Percentiles rank a stretch among this genome's conserved stretches.
These are phyloP conservation scores for Dillenia turbinata DNA, from an alignment of 164 flowering plant genomes.

Conservation along the genomic window DNA sequence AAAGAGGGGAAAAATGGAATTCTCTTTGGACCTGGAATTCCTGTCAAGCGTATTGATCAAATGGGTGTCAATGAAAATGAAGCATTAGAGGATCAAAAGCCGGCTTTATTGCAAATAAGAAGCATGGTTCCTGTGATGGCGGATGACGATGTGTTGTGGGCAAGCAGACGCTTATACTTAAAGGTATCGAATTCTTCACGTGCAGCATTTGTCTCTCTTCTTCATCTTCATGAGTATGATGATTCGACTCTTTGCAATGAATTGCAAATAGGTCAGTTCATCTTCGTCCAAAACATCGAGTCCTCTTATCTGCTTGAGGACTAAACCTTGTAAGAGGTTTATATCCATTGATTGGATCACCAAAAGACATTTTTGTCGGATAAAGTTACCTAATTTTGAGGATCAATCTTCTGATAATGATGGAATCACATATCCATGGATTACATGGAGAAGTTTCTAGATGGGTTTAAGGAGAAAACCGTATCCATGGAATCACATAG, in stretches of 20 bases:
- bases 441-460: conserved; percentile 43
- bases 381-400: neutral
- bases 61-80: conserved; percentile 27
- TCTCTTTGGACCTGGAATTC: conserved; percentile 44
- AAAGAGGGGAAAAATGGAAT: neutral
- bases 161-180: conserved; percentile 62
- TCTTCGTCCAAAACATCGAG: conserved; percentile 50
- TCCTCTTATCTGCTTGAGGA: conserved; percentile 44
- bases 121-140: conserved; percentile 59
- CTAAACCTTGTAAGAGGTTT: conserved; percentile 53
- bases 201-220: conserved; percentile 52
- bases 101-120: conserved; percentile 49
- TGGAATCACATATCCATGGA: no score
- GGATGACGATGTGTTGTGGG: conserved; percentile 69
- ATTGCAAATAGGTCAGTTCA: conserved; percentile 63
- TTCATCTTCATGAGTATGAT: conserved; percentile 44
- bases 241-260: conserved; percentile 51
- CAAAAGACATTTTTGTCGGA: conserved; percentile 35
- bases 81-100: conserved; percentile 13
- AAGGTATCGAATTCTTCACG: conserved; percentile 69
- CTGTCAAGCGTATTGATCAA: conserved; percentile 48
- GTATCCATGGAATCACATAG: conserved; percentile 19
- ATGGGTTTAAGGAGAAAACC: conserved; percentile 27
- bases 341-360: conserved; percentile 44
- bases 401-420: conserved; percentile 8